A percentile compares a stretch with the other conserved stretches of the same genome.
phyloP scores from a whole-genome alignment of 2,329 filamentous ascomycete genomes.

The Calonectria pseudoturangicola region DNA sequence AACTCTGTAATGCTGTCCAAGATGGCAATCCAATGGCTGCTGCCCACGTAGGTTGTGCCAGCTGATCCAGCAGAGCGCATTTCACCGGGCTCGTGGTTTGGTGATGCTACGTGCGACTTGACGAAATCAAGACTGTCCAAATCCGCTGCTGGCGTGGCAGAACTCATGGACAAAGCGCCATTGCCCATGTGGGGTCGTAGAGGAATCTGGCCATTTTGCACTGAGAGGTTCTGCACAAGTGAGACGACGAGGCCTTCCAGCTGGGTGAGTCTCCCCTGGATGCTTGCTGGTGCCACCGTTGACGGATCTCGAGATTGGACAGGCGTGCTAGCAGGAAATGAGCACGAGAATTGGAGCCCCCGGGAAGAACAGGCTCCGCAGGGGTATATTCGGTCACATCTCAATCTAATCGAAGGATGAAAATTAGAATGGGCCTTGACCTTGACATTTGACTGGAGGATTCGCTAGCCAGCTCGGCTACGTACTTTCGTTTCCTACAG shows the following conservation, averaged over 20 bases:
- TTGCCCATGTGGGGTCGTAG: not conserved
- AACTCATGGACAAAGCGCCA: not conserved
- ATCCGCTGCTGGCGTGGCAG: not conserved
- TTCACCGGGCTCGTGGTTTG: not conserved
- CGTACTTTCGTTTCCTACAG: constrained; percentile 22
- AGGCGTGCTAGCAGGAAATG: constrained; percentile 1
- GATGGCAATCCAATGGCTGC: constrained; percentile 8
- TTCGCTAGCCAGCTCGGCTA: not conserved
- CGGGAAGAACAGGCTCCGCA: constrained; percentile 9
- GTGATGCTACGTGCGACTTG: not conserved
- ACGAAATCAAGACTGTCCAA: not conserved
- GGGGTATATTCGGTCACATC: constrained; percentile 22
- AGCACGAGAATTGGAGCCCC: constrained; percentile 7
- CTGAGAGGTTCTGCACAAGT: constrained; percentile 3
- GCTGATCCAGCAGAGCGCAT: constrained; percentile 9
- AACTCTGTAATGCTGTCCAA: constrained; percentile 7
- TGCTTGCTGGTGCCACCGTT: not conserved
- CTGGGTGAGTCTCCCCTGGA: constrained; percentile 17
- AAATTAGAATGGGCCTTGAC: constrained; percentile 1
- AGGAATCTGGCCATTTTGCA: not conserved
- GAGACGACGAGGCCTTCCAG: constrained; percentile 21
- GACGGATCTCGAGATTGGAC: constrained; percentile 13
- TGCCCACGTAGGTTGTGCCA: constrained; percentile 5
- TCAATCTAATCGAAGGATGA: not conserved
- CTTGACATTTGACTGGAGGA: not conserved